These are phyloP conservation scores for Claviceps purpurea DNA, from an alignment of 2,329 filamentous ascomycete species.

Conservation along the genomic window DNA sequence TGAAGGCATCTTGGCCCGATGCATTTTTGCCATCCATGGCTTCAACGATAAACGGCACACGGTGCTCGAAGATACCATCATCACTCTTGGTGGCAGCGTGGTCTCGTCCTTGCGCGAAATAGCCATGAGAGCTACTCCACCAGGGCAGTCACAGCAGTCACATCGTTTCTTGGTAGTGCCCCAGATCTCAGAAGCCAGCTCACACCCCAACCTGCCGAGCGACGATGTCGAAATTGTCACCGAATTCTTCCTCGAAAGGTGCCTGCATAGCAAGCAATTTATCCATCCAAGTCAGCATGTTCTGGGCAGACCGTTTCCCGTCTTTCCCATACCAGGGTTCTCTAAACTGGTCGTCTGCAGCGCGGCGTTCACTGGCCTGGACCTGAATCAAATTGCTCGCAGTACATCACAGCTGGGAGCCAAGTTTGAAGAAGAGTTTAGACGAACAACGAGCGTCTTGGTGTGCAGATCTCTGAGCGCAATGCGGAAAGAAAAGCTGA, in stretches of 20 bases:
- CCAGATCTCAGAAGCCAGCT: constrained; percentile 32
- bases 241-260: constrained; percentile 88
- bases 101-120: constrained; percentile 29
- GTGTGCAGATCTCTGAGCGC: constrained; percentile 49
- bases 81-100: constrained; percentile 33
- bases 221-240: constrained; percentile 48
- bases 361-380: constrained; percentile 71
- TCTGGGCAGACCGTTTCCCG: constrained; percentile 63
- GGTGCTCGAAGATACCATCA: constrained; percentile 33
- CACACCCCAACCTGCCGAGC: constrained; percentile 25
- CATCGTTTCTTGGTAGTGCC: constrained; percentile 42
- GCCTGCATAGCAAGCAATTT: constrained; percentile 62
- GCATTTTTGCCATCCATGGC: constrained; percentile 46
- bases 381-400: constrained; percentile 73
- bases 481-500: constrained; percentile 62
- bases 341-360: constrained; percentile 59
- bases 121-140: constrained; percentile 15
- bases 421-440: constrained; percentile 66
- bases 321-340: constrained; percentile 59
- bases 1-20: constrained; percentile 38
- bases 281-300: constrained; percentile 56
- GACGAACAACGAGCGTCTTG: constrained; percentile 57
- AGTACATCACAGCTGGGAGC: constrained; percentile 65
- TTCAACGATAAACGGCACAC: constrained; percentile 40
- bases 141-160: constrained; percentile 11